A percentile compares a stretch with the other conserved stretches of the same genome.
These are phyloP conservation scores for Trametes versicolor DNA, from an alignment of 1,284 basidiomycete species.

Conservation along the genomic window DNA sequence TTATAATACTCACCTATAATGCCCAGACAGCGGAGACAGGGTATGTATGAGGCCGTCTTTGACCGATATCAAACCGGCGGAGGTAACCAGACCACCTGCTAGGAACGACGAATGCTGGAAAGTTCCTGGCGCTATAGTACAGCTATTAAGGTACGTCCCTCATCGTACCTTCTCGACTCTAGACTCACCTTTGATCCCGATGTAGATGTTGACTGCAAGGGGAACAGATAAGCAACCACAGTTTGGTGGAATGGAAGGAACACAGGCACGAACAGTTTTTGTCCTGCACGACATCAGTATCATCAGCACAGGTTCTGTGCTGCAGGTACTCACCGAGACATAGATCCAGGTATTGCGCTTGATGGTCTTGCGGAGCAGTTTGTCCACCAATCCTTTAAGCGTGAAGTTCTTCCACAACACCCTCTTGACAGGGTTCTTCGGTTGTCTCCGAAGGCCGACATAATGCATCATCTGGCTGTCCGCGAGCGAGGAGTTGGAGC, in stretches of 20 bases:
- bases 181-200: constrained; percentile 70
- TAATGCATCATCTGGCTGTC: constrained; percentile 63
- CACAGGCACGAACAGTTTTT: constrained; percentile 53
- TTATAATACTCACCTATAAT: constrained; percentile 59
- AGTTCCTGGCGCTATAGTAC: constrained; percentile 55
- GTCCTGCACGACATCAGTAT: constrained; percentile 45
- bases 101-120: constrained; percentile 81
- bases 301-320: not conserved
- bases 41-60: constrained; percentile 72
- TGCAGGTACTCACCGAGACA: constrained; percentile 57
- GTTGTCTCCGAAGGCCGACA: constrained; percentile 44
- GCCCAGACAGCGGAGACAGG: constrained; percentile 74
- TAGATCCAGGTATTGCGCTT: constrained; percentile 77
- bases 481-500: constrained; percentile 35
- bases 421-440: constrained; percentile 51
- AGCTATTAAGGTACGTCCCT: not conserved
- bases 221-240: not conserved
- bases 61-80: constrained; percentile 75
- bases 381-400: constrained; percentile 61
- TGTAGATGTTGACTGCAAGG: constrained; percentile 68
- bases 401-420: constrained; percentile 59
- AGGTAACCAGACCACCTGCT: constrained; percentile 67
- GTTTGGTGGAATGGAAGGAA: constrained; percentile 1
- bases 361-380: constrained; percentile 68
- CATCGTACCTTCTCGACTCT: constrained; percentile 1